These are phyloP conservation scores for Senecio squalidus DNA, from an alignment of 140 eudicot species.

Conservation along the genomic window DNA sequence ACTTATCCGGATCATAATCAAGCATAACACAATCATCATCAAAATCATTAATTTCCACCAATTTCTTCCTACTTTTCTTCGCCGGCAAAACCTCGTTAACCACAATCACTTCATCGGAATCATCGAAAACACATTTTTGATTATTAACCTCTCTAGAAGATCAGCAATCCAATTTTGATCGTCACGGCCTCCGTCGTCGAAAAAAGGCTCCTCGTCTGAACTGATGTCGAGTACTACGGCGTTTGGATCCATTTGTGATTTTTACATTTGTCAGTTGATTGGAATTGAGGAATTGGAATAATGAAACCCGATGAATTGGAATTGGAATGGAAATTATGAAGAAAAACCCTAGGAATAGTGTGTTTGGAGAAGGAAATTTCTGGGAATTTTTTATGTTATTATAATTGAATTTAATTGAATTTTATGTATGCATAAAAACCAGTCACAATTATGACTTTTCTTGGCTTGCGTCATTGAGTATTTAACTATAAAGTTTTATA, in stretches of 20 bases:
- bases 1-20: conserved; percentile 76
- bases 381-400: no score
- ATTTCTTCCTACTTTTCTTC: conserved; percentile 20
- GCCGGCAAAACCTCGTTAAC: conserved; percentile 53
- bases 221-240: conserved; percentile 46
- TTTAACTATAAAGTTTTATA: no score
- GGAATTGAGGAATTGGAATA: no score
- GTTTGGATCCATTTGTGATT: conserved; percentile 43
- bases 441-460: no score
- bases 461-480: no score
- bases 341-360: no score
- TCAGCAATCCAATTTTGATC: conserved; percentile 37
- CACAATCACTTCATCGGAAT: conserved; percentile 60
- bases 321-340: no score
- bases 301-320: not conserved
- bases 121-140: conserved; percentile 44
- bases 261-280: no score
- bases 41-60: conserved; percentile 49
- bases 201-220: conserved; percentile 78
- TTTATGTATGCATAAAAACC: no score
- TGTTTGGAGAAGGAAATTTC: no score
- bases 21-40: conserved; percentile 64
- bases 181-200: conserved; percentile 30
- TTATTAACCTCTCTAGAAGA: conserved; percentile 34
- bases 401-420: no score